Evolutionary conservation across 202 grass and related monocot species (phyloP).

Genomic region (Panicum hallii): DNA sequence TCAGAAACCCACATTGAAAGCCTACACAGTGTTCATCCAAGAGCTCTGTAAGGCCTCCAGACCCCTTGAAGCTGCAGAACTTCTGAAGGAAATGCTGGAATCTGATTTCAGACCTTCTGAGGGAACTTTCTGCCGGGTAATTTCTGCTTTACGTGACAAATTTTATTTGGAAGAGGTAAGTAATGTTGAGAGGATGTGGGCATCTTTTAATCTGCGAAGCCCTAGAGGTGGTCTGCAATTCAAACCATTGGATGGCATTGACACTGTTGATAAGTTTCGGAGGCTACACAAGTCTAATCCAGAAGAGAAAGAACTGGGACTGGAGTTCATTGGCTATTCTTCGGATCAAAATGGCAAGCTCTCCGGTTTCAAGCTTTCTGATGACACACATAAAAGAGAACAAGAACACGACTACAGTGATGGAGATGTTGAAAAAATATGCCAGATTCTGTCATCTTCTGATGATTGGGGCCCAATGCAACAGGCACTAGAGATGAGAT

Average conservation of each 20-base stretch:
- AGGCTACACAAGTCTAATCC: constrained; percentile 14
- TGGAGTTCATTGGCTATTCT: constrained; percentile 13
- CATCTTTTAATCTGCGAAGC: constrained; percentile 49
- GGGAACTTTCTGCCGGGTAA: constrained; percentile 50
- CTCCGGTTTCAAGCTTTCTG: constrained; percentile 41
- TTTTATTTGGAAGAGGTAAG: constrained; percentile 59
- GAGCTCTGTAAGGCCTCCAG: constrained; percentile 75
- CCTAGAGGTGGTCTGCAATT: constrained; percentile 36
- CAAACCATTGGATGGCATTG: constrained; percentile 33
- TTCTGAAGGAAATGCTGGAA: constrained; percentile 74
- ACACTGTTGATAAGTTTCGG: constrained; percentile 15
- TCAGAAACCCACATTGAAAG: constrained; percentile 64
- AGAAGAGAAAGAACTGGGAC: constrained; percentile 34
- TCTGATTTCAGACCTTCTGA: constrained; percentile 60
- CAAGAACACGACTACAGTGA: constrained; percentile 45
- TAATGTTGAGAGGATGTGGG: constrained; percentile 50
- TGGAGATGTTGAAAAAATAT: constrained; percentile 63
- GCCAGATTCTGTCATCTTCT: constrained; percentile 60
- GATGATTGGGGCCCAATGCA: constrained; percentile 61
- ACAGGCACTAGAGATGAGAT: constrained; percentile 60
- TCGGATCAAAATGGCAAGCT: constrained; percentile 33
- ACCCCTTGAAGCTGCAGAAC: constrained; percentile 67
- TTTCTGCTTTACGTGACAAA: constrained; percentile 58
- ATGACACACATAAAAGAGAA: constrained; percentile 40
- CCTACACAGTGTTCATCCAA: constrained; percentile 81